These are phyloP conservation scores for Periconia sp. DNA, from an alignment of 2,329 filamentous ascomycete species.

Conservation along the genomic window DNA sequence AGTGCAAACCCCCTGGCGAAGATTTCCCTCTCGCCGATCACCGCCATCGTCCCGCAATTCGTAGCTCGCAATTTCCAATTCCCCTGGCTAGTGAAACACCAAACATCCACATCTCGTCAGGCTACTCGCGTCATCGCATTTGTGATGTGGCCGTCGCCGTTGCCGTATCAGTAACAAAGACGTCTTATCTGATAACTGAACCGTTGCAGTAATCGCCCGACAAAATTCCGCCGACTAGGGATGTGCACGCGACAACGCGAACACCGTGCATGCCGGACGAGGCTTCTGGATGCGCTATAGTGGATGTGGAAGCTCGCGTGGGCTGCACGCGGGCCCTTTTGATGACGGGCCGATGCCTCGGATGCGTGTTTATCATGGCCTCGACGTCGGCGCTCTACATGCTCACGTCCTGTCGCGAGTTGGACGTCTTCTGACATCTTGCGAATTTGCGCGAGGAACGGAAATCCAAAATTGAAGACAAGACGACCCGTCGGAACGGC, in stretches of 20 bases:
- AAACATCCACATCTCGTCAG: too few species aligned
- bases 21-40: too few species aligned
- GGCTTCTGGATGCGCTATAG: constrained; percentile 5
- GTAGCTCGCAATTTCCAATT: too few species aligned
- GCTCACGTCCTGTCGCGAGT: too few species aligned
- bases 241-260: constrained; percentile 4
- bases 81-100: too few species aligned
- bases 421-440: too few species aligned
- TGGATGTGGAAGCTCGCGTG: constrained; percentile 4
- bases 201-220: neutral
- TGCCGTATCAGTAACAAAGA: neutral
- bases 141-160: neutral
- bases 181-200: neutral
- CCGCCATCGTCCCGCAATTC: too few species aligned
- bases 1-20: too few species aligned
- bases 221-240: constrained; percentile 2
- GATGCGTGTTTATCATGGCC: neutral
- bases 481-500: too few species aligned
- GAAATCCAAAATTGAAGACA: too few species aligned
- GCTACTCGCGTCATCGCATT: neutral
- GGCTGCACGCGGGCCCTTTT: neutral
- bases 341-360: constrained; percentile 1
- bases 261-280: constrained; percentile 12
- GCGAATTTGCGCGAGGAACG: too few species aligned
- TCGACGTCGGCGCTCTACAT: neutral